Percentiles rank a stretch among this genome's conserved stretches.
Evolutionary conservation across 2,329 filamentous ascomycete genomes (phyloP).

Genomic region (Pestalotiopsis sp.): DNA sequence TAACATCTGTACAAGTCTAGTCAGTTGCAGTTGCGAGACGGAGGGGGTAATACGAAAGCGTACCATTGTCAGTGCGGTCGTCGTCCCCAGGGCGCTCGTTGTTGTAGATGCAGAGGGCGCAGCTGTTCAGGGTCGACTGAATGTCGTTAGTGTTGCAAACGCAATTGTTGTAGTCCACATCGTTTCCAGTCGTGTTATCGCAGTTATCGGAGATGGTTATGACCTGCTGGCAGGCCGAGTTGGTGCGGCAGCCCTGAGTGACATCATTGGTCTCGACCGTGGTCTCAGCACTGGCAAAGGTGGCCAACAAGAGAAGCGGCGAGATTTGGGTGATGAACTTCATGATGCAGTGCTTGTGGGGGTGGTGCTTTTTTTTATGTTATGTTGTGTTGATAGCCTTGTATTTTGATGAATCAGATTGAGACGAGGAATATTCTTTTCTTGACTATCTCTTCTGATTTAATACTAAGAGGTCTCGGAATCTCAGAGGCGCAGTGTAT

Average conservation of each 20-base stretch:
- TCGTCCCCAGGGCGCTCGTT: not conserved
- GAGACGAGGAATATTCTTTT: too few species aligned
- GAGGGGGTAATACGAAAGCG: not conserved
- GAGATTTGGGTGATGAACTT: not conserved
- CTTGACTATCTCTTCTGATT: too few species aligned
- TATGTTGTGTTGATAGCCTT: not conserved
- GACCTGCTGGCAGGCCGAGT: not conserved
- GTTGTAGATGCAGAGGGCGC: not conserved
- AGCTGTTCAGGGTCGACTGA: not conserved
- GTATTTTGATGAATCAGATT: not conserved
- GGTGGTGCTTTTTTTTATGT: not conserved
- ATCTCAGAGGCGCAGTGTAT: too few species aligned
- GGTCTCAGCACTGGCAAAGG: not conserved
- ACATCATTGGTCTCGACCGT: slow-evolving; percentile 1
- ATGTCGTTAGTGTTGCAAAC: not conserved
- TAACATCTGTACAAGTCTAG: not conserved
- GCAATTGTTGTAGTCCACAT: not conserved
- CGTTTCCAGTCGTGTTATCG: not conserved
- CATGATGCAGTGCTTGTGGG: not conserved
- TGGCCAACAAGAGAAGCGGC: not conserved
- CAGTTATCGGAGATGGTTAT: not conserved
- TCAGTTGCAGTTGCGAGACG: not conserved
- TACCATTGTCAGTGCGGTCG: slow-evolving; percentile 6
- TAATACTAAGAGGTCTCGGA: too few species aligned
- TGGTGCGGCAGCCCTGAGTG: not conserved